A percentile compares a stretch with the other conserved stretches of the same genome.
These are phyloP conservation scores for Medakamo hakoo DNA, from an alignment of 139 green algal species.

Conservation along the genomic window DNA sequence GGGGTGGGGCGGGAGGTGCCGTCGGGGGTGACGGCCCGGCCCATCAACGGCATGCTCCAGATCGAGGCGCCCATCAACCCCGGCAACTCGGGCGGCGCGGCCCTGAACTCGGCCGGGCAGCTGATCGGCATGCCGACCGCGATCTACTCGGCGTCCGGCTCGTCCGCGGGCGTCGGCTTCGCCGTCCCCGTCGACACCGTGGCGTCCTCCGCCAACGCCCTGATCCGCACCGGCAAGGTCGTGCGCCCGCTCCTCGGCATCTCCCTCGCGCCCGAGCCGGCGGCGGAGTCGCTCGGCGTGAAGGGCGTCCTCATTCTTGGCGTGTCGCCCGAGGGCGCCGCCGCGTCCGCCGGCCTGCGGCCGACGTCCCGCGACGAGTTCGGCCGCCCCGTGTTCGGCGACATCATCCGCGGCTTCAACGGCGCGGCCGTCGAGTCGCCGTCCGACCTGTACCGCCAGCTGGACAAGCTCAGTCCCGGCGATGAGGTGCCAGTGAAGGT, in stretches of 20 bases:
- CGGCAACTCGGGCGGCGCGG: constrained; percentile 40
- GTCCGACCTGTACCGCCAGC: constrained; percentile 57
- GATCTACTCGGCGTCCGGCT: constrained; percentile 59
- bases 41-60: constrained; percentile 62
- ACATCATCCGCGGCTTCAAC: constrained; percentile 70
- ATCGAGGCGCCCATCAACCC: constrained; percentile 43
- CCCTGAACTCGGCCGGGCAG: constrained; percentile 33
- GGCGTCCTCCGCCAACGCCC: constrained; percentile 41
- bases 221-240: constrained; percentile 45
- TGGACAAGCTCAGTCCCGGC: constrained; percentile 48
- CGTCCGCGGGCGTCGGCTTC: constrained; percentile 66
- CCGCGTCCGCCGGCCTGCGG: constrained; percentile 50
- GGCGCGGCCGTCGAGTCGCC: constrained; percentile 23
- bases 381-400: constrained; percentile 48
- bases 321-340: constrained; percentile 34
- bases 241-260: constrained; percentile 73
- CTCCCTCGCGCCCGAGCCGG: constrained; percentile 70
- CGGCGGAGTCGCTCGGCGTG: constrained; percentile 34
- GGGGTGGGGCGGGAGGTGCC: constrained; percentile 27
- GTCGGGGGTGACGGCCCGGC: constrained; percentile 27
- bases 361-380: constrained; percentile 56
- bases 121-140: constrained; percentile 59
- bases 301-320: constrained; percentile 74
- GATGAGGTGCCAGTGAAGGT: constrained; percentile 39
- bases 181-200: constrained; percentile 60